phyloP scores from a whole-genome alignment of 257 asterid genomes.

The Penstemon newberryi region DNA sequence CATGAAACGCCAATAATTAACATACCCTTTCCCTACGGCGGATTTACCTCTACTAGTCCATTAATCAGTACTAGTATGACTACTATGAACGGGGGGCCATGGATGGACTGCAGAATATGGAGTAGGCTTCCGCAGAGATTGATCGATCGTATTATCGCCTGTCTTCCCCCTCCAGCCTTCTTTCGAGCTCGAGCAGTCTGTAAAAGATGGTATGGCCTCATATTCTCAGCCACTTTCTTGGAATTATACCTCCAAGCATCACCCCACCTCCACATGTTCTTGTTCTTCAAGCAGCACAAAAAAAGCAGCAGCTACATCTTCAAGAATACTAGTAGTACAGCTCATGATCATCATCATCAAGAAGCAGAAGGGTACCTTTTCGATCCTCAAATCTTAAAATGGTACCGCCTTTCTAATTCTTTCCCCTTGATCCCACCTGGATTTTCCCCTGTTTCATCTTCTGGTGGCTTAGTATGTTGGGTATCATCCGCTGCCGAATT shows the following conservation, averaged over 20 bases:
- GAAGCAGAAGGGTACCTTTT: constrained; percentile 62
- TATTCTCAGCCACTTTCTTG: constrained; percentile 65
- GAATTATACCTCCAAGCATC: constrained; percentile 65
- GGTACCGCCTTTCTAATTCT: constrained; percentile 51
- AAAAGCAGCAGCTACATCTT: constrained; percentile 43
- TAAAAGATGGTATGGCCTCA: constrained; percentile 75
- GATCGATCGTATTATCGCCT: constrained; percentile 69
- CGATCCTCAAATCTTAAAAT: constrained; percentile 56
- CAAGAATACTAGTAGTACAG: constrained; percentile 21
- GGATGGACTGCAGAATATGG: constrained; percentile 90
- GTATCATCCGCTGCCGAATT: constrained; percentile 28
- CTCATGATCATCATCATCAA: neutral
- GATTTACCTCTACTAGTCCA: constrained; percentile 36
- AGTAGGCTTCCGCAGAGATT: constrained; percentile 72
- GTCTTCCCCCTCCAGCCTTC: constrained; percentile 85
- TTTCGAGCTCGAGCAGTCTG: constrained; percentile 80
- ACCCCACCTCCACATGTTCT: constrained; percentile 64
- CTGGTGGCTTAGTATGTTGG: constrained; percentile 79
- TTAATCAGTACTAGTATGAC: neutral
- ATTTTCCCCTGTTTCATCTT: constrained; percentile 64
- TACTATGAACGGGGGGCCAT: constrained; percentile 24
- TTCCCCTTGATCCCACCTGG: constrained; percentile 71
- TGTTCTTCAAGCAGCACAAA: constrained; percentile 62
- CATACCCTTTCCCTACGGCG: constrained; percentile 50
- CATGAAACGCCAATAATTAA: constrained; percentile 33